Evolutionary conservation across 257 asterid species (phyloP).

Genomic region (Catharanthus roseus): DNA sequence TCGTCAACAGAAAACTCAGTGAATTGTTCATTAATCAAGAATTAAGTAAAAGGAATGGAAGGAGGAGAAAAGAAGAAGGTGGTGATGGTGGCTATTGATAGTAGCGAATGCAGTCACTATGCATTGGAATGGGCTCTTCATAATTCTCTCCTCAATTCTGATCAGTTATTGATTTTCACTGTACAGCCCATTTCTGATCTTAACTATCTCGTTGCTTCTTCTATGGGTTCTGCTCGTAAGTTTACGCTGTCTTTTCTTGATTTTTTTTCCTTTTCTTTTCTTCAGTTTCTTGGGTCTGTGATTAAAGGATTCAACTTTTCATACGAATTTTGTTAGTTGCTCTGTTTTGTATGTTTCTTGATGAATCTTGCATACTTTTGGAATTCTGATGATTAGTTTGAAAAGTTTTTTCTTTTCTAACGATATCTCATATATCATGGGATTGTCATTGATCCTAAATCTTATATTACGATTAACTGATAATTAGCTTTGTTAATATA

Average conservation of each 20-base stretch:
- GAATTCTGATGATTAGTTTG: no score
- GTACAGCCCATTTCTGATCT: constrained; percentile 40
- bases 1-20: no score
- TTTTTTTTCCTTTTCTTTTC: background rate
- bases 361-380: no score
- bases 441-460: no score
- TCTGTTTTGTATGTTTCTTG: no score
- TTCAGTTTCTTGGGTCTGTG: background rate
- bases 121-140: constrained; percentile 55
- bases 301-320: background rate
- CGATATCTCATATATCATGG: no score
- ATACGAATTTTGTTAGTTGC: background rate
- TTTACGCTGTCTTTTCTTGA: background rate
- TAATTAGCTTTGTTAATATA: no score
- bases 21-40: no score
- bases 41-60: background rate
- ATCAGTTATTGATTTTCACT: constrained; percentile 42
- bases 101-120: constrained; percentile 49
- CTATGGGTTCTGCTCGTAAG: constrained; percentile 58
- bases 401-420: no score
- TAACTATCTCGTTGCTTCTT: constrained; percentile 40
- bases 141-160: constrained; percentile 26
- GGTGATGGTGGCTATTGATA: constrained; percentile 73
- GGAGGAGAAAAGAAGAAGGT: constrained; percentile 25
- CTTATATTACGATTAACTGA: no score